Evolutionary conservation across 371 early-diverging fungal species (phyloP).

Genomic region (Choanephora cucurbitarum): DNA sequence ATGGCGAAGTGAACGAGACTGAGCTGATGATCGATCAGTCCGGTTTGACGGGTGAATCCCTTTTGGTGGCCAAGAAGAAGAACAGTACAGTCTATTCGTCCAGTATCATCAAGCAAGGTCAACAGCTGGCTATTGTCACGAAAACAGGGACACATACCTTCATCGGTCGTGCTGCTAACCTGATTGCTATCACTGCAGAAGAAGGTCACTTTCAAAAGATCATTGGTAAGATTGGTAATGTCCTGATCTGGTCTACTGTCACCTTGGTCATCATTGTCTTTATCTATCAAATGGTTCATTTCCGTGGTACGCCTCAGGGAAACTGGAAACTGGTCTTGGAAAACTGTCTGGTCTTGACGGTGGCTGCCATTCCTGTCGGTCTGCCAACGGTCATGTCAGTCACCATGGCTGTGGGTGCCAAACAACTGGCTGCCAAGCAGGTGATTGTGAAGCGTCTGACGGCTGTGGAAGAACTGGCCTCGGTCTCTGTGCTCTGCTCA

Average conservation of each 20-base stretch:
- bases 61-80: constrained; percentile 77
- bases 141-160: constrained; percentile 83
- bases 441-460: constrained; percentile 92
- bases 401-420: constrained; percentile 91
- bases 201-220: constrained; percentile 85
- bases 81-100: constrained; percentile 79
- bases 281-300: constrained; percentile 58
- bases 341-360: constrained; percentile 81
- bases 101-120: constrained; percentile 81
- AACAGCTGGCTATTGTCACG: constrained; percentile 78
- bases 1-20: constrained; percentile 68
- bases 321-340: constrained; percentile 49
- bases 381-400: constrained; percentile 94
- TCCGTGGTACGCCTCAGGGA: constrained; percentile 37
- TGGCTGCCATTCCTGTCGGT: constrained; percentile 93
- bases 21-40: constrained; percentile 88
- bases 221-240: constrained; percentile 78
- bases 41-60: constrained; percentile 88
- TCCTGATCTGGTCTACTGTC: constrained; percentile 70
- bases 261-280: constrained; percentile 78
- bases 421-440: constrained; percentile 81
- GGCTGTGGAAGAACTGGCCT: constrained; percentile 90
- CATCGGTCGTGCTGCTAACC: constrained; percentile 85
- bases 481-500: constrained; percentile 85
- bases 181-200: constrained; percentile 81